Evolutionary conservation across 2,329 filamentous ascomycete genomes (phyloP), one percentile per base, ranked within the genome.

Genomic region (Trichoderma koningii): DNA sequence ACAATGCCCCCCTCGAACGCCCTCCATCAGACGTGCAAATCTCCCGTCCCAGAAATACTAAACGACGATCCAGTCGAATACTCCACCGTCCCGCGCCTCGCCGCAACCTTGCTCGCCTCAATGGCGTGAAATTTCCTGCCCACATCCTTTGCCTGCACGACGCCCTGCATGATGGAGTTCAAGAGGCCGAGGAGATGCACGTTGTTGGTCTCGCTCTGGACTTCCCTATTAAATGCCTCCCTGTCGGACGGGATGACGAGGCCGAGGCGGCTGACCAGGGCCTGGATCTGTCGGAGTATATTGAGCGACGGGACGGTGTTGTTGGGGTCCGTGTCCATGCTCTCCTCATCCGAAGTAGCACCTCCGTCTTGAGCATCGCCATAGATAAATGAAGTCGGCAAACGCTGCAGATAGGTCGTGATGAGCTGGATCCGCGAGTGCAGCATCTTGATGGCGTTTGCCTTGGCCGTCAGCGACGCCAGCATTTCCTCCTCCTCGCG

Each of bases 401-500:
- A 83, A 15, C 84, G 85, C 68, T 89, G 82, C 53, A 99, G 86
- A 74, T 97, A 98, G n/a, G 82, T 82, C 66, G 85, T 84, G 69
- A 94, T 84, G 64, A 94, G 83, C 51, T 85, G 83, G 70, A 95
- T 86, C 56, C 91, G 87, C 7, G 88, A 86, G 72, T 94, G 89
- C 30, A 99, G 86, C 88, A 97, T 97, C 78, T 93, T 94, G 73
- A 97, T 89, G 28, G 95, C 93, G 76, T 97, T 98, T 68, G 90
- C 86, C 72, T 96, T 97, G 67, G 93, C 90, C 30, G 89, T 95
- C 23, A 99, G 86, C 17, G 85, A 80, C 28, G 85, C 81, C 63
- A 89, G 81, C 73, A 85, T 80, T 74, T 89, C 86, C 63, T 87
- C 83, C 67, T 89, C 86, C 67, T 86, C 85, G 19, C 80, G 77